phyloP scores from a whole-genome alignment of 345 rosid genomes.

The Sisymbrium altissimum region DNA sequence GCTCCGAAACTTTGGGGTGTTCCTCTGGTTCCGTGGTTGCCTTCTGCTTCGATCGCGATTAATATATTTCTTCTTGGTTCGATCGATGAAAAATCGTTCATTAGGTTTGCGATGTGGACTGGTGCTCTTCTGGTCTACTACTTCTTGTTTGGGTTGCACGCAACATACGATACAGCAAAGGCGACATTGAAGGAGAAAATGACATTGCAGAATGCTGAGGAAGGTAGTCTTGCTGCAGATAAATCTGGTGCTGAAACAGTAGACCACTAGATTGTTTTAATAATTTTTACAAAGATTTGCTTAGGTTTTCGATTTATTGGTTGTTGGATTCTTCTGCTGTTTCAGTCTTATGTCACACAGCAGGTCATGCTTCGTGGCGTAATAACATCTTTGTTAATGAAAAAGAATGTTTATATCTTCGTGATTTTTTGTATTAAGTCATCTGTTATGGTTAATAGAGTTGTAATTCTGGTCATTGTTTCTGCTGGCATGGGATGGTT shows the following conservation, averaged over 20 bases:
- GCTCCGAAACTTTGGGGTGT: conserved; percentile 79
- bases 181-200: conserved; percentile 13
- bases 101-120: conserved; percentile 74
- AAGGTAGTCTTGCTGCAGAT: conserved; percentile 36
- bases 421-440: too few relatives aligned
- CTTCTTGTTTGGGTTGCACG: conserved; percentile 65
- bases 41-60: conserved; percentile 65
- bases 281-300: background rate
- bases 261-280: conserved; percentile 1
- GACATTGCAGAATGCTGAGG: conserved; percentile 38
- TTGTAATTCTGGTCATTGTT: too few relatives aligned
- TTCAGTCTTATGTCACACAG: too few relatives aligned
- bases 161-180: conserved; percentile 60
- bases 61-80: conserved; percentile 83
- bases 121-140: conserved; percentile 53
- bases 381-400: too few relatives aligned
- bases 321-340: background rate
- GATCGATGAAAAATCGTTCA: conserved; percentile 49
- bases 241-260: background rate
- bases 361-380: too few relatives aligned
- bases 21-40: conserved; percentile 86
- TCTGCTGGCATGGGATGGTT: too few relatives aligned
- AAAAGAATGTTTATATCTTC: too few relatives aligned
- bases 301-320: background rate
- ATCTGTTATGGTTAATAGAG: too few relatives aligned